Evolutionary conservation across 768 basidiomycete genomes (phyloP).

Genomic region (Russula olivacea): DNA sequence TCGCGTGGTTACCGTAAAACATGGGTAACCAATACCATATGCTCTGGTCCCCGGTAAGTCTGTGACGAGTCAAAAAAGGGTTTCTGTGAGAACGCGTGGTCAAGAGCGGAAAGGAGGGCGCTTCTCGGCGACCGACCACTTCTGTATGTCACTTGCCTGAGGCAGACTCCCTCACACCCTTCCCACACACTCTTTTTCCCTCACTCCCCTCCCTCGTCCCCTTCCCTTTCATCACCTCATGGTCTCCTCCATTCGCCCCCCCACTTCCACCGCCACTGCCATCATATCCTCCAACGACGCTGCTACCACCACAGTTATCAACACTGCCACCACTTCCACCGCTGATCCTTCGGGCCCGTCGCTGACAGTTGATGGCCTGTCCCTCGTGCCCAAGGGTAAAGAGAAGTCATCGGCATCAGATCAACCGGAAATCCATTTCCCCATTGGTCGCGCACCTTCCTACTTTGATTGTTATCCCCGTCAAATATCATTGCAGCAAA

Average conservation of each 20-base stretch:
- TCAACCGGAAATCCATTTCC: constrained; percentile 17
- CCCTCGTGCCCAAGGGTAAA: constrained; percentile 26
- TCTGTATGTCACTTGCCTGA: not conserved
- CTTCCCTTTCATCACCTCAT: not conserved
- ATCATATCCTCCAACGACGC: not conserved
- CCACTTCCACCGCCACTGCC: not conserved
- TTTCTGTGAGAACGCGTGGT: not conserved
- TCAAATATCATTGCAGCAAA: constrained; percentile 28
- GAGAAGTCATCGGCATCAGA: constrained; percentile 32
- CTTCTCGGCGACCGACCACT: not conserved
- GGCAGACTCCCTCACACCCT: not conserved
- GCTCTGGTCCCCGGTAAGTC: too few species aligned
- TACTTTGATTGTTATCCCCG: constrained; percentile 41
- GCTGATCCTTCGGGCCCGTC: not conserved
- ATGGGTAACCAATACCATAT: not conserved
- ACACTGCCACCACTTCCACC: not conserved
- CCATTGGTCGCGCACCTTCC: constrained; percentile 21
- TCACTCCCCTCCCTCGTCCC: not conserved
- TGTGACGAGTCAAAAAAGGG: not conserved
- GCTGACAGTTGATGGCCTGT: not conserved
- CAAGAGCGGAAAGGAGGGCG: too few species aligned
- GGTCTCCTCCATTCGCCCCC: not conserved
- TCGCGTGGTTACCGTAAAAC: not conserved
- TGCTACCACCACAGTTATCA: not conserved
- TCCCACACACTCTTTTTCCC: not conserved